phyloP scores from a whole-genome alignment of 495 filamentous ascomycete genomes.

The Penicilliopsis zonata region DNA sequence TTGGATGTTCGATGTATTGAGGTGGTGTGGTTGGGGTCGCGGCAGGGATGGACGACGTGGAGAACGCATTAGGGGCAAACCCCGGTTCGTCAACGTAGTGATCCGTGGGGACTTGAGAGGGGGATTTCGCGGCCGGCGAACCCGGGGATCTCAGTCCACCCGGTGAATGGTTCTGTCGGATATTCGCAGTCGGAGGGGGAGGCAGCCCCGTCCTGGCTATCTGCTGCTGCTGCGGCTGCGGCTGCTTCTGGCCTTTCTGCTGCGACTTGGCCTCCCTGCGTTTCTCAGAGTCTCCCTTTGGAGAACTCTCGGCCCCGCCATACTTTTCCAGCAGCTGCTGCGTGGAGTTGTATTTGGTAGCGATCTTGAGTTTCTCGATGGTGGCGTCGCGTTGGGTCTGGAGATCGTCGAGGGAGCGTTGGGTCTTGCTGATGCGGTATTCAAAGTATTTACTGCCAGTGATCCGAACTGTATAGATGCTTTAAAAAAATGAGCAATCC shows the following conservation, averaged over 20 bases:
- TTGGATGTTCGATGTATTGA: constrained; percentile 34
- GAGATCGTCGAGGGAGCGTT: constrained; percentile 56
- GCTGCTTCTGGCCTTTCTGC: constrained; percentile 3
- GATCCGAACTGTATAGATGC: constrained; percentile 56
- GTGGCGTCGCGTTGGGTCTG: constrained; percentile 70
- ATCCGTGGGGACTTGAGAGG: constrained; percentile 8
- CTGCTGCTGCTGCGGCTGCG: constrained; percentile 7
- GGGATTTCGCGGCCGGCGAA: constrained; percentile 5
- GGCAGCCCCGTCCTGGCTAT: constrained; percentile 45
- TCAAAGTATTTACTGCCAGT: constrained; percentile 58
- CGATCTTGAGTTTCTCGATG: constrained; percentile 86
- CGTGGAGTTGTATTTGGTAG: constrained; percentile 91
- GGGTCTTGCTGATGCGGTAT: constrained; percentile 60
- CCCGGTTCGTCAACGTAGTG: constrained; percentile 23
- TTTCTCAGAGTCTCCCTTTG: constrained; percentile 18
- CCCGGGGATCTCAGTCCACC: constrained; percentile 6
- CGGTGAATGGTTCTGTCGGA: constrained; percentile 24
- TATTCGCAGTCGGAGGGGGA: constrained; percentile 84
- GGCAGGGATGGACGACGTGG: no score
- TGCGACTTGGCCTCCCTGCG: constrained; percentile 11
- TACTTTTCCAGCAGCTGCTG: constrained; percentile 92
- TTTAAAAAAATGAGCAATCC: constrained; percentile 13
- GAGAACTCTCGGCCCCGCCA: constrained; percentile 47
- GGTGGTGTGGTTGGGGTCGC: constrained; percentile 14
- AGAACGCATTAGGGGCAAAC: constrained; percentile 53